These are phyloP conservation scores for Arctostaphylos glauca DNA, from an alignment of 148 eudicot species.

Conservation along the genomic window DNA sequence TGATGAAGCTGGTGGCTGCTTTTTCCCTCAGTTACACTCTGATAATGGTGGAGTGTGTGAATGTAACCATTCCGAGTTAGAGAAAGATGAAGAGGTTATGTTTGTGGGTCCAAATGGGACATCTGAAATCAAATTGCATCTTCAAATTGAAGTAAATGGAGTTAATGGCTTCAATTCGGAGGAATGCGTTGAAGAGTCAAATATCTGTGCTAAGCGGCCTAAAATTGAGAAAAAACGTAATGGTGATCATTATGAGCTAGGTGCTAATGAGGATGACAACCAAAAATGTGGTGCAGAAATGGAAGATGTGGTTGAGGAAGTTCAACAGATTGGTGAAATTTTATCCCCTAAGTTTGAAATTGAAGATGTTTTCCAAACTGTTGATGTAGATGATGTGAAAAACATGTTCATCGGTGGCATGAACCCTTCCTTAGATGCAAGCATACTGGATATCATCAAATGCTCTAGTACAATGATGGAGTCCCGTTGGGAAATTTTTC, in stretches of 20 bases:
- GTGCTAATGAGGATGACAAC: slow-evolving; percentile 7
- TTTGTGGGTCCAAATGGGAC: slow-evolving; percentile 14
- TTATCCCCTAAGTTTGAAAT: slow-evolving; percentile 14
- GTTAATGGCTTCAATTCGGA: slow-evolving; percentile 15
- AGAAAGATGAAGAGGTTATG: slow-evolving; percentile 14
- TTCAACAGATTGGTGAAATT: slow-evolving; percentile 9
- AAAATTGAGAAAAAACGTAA: slow-evolving; percentile 10
- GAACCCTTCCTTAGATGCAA: slow-evolving; percentile 15
- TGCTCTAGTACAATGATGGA: slow-evolving; percentile 29
- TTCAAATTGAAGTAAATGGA: slow-evolving; percentile 37
- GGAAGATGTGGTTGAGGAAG: slow-evolving; percentile 15
- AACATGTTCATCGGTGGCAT: slow-evolving; percentile 23
- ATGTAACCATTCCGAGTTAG: not conserved
- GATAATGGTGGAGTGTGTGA: slow-evolving; percentile 15
- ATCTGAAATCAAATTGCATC: slow-evolving; percentile 30
- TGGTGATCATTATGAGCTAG: not conserved
- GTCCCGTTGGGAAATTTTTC: slow-evolving; percentile 30
- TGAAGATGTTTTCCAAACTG: slow-evolving; percentile 12
- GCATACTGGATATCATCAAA: slow-evolving; percentile 23
- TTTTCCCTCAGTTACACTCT: slow-evolving; percentile 27
- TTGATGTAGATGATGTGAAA: slow-evolving; percentile 23
- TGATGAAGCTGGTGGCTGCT: slow-evolving; percentile 33
- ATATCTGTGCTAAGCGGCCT: slow-evolving; percentile 19
- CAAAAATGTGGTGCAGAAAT: slow-evolving; percentile 13
- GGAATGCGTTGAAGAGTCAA: slow-evolving; percentile 38